Base-by-base conservation (phyloP, 306 rosid species). In the Quercus ilex region DNA sequence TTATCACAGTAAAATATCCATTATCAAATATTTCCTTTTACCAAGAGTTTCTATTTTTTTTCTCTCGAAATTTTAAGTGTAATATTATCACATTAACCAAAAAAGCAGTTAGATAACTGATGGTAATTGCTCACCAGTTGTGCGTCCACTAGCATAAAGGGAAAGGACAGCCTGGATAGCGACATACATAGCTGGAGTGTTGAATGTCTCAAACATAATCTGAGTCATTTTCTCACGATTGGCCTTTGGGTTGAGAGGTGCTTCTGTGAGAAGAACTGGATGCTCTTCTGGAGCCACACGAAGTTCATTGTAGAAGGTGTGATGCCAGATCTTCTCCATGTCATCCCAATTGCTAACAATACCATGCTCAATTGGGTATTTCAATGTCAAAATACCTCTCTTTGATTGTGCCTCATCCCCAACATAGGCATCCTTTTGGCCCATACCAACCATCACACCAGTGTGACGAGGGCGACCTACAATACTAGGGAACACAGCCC, bases 391-490 rank as follows among this genome's bases (percentile, higher is more conserved):
- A 41, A 41, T 41, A 41, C 46, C 46, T 41, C 46, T 41, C 46
- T 41, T 94, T 1, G 98, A 94, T 83, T 94, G 97, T 70, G 98
- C 98, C 81, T 94, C 98, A 82, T 94, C 98, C 25, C 98, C 97
- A 25, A 94, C 98, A 84, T 94, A 94, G 58, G 97, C 98, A 83
- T 94, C 98, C 86, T 94, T 94, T 72, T 94, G 98, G 55, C 98
- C 98, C 98, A 94, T 94, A 12, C 98, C 98, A 79, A 94, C 98
- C 98, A 94, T 94, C 86, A 94, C 98, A 65, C 98, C 98, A 0
- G 98, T 94, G 86, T 94, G 98, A 26, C 98, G 92, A 14, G 97
- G 98, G 31, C 98, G 98, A 23, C 98, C 97, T 4, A 94, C 97
- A 71, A 94, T 94, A 85, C 98, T 94, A 68, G 98, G 98, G 82